Evolutionary conservation across 75 land plant genomes (phyloP).

Genomic region (Cupressus sempervirens): DNA sequence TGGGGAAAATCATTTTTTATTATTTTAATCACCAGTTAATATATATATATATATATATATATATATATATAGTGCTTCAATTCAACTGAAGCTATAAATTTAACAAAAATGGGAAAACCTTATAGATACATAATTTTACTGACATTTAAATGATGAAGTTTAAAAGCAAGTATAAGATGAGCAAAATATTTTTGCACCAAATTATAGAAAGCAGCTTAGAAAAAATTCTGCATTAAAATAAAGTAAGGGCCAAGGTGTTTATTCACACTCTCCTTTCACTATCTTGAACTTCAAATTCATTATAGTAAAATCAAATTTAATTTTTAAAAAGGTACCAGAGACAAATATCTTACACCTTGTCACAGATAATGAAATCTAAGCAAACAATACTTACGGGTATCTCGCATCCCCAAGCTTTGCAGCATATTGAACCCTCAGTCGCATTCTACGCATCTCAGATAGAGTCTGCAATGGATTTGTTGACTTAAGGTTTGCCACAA

Average conservation of each 20-base stretch:
- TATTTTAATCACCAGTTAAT: too few species aligned
- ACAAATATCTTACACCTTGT: neutral
- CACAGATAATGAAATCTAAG: neutral
- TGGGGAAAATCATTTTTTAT: too few species aligned
- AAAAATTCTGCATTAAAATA: neutral
- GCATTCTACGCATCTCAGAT: slow-evolving; percentile 64
- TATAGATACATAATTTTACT: neutral
- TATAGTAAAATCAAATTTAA: neutral
- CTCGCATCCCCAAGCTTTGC: slow-evolving; percentile 74
- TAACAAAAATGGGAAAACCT: too few species aligned
- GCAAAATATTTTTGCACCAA: neutral
- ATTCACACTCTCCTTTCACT: neutral
- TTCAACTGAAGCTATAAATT: too few species aligned
- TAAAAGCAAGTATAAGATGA: neutral
- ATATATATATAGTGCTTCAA: too few species aligned
- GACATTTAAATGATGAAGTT: neutral
- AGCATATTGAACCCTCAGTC: slow-evolving; percentile 54
- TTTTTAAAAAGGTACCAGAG: neutral
- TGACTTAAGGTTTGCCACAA: slow-evolving; percentile 70
- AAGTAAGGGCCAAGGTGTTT: neutral
- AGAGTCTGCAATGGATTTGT: slow-evolving; percentile 72
- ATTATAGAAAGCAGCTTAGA: neutral
- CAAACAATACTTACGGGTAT: slow-evolving; percentile 18
- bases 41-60: too few species aligned
- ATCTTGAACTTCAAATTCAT: neutral